Evolutionary conservation across 495 filamentous ascomycete species (phyloP).

Genomic region (Penicillium steckii): DNA sequence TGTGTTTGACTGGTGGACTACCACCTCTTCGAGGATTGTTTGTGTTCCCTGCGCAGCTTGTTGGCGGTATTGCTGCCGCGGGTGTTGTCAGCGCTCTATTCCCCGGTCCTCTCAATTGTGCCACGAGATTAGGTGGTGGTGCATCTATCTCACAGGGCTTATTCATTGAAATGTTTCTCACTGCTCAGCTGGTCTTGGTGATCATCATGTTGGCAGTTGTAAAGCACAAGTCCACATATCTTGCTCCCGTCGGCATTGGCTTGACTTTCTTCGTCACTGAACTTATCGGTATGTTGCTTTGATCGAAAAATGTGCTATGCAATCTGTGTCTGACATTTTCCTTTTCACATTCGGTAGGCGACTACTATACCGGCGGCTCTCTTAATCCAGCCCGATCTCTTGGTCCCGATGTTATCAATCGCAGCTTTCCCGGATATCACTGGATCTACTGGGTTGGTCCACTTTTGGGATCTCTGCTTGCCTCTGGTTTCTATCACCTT

Average conservation of each 20-base stretch:
- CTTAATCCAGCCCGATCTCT: conserved; percentile 74
- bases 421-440: conserved; percentile 56
- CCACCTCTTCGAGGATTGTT: conserved; percentile 47
- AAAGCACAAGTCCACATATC: conserved; percentile 76
- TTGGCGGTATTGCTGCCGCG: conserved; percentile 57
- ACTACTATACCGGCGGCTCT: conserved; percentile 70
- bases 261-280: conserved; percentile 69
- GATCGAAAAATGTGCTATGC: too few relatives aligned
- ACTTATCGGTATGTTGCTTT: conserved; percentile 59
- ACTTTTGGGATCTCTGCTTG: conserved; percentile 61
- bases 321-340: too few relatives aligned
- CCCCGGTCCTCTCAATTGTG: conserved; percentile 60
- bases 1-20: conserved; percentile 57
- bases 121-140: conserved; percentile 55
- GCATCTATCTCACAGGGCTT: conserved; percentile 64
- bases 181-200: conserved; percentile 71
- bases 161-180: conserved; percentile 81
- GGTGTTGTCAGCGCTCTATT: conserved; percentile 63
- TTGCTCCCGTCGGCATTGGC: conserved; percentile 79
- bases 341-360: conserved; percentile 45
- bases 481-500: conserved; percentile 65
- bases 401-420: conserved; percentile 65
- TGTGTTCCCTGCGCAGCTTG: conserved; percentile 54
- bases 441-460: conserved; percentile 69
- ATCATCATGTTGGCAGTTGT: conserved; percentile 83